A percentile compares a stretch with the other conserved stretches of the same genome.
phyloP scores from a whole-genome alignment of 2,329 filamentous ascomycete species.

The Aspergillus brunneoviolaceus region DNA sequence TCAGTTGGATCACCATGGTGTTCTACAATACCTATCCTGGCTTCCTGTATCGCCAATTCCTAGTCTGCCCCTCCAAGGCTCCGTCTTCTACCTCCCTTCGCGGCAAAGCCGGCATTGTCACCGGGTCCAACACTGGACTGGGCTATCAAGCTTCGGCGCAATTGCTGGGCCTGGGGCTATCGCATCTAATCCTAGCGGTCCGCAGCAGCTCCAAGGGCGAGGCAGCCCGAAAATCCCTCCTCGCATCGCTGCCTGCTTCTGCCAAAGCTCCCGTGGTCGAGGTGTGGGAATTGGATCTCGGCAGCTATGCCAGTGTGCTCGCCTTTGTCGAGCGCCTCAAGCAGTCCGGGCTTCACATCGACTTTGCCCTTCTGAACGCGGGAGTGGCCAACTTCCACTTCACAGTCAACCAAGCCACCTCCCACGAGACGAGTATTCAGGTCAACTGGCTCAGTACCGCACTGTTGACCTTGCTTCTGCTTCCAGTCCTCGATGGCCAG shows the following conservation, averaged over 20 bases:
- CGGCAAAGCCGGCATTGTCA: constrained; percentile 48
- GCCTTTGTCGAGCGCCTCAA: neutral
- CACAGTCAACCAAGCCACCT: constrained; percentile 13
- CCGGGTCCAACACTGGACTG: constrained; percentile 50
- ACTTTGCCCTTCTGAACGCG: constrained; percentile 40
- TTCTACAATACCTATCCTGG: constrained; percentile 12
- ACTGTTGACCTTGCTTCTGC: constrained; percentile 22
- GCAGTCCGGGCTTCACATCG: neutral
- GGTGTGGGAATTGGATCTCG: constrained; percentile 4
- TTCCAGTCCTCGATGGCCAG: constrained; percentile 19
- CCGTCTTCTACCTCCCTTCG: constrained; percentile 32
- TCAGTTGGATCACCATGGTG: neutral
- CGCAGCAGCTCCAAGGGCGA: constrained; percentile 47
- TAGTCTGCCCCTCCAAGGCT: constrained; percentile 35
- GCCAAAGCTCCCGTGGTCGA: constrained; percentile 27
- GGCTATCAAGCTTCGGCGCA: constrained; percentile 49
- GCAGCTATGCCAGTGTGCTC: neutral
- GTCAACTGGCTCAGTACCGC: constrained; percentile 29
- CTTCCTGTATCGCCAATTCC: constrained; percentile 44
- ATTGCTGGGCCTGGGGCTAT: constrained; percentile 41
- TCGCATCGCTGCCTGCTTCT: constrained; percentile 38
- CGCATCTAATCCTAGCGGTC: constrained; percentile 48
- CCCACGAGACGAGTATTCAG: constrained; percentile 26
- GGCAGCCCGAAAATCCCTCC: constrained; percentile 43
- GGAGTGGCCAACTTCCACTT: constrained; percentile 25